These are phyloP conservation scores for Lepiota brunneoincarnata DNA, from an alignment of 768 basidiomycete genomes.

Conservation along the genomic window DNA sequence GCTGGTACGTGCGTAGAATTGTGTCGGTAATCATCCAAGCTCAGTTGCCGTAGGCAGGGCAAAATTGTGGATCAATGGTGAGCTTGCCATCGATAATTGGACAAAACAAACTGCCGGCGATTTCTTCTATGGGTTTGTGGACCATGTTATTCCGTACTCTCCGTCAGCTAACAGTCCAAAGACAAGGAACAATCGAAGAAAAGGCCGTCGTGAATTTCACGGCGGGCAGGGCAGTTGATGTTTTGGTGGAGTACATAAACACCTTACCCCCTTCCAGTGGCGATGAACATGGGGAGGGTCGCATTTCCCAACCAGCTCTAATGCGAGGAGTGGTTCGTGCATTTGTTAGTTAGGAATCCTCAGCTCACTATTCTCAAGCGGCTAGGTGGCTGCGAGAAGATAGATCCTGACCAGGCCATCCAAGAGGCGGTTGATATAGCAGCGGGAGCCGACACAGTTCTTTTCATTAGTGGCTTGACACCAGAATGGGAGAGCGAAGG, in stretches of 20 bases:
- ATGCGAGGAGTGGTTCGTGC: slow-evolving; percentile 64
- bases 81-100: slow-evolving; percentile 69
- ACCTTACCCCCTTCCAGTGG: slow-evolving; percentile 45
- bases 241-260: slow-evolving; percentile 68
- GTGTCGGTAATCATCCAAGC: neutral
- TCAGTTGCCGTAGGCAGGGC: slow-evolving; percentile 31
- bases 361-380: slow-evolving; percentile 34
- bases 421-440: slow-evolving; percentile 56
- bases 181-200: slow-evolving; percentile 66
- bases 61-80: slow-evolving; percentile 59
- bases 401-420: slow-evolving; percentile 56
- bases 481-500: slow-evolving; percentile 79
- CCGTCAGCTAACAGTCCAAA: slow-evolving; percentile 15
- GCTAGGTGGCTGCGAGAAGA: slow-evolving; percentile 65
- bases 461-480: slow-evolving; percentile 59
- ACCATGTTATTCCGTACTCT: neutral
- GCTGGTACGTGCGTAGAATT: slow-evolving; percentile 36
- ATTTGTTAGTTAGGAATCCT: neutral
- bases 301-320: slow-evolving; percentile 58
- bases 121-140: slow-evolving; percentile 62
- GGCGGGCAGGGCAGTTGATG: slow-evolving; percentile 44
- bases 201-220: slow-evolving; percentile 45
- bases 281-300: slow-evolving; percentile 37
- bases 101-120: slow-evolving; percentile 65
- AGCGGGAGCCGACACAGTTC: slow-evolving; percentile 48